These are phyloP conservation scores for Solanum chiquidenum DNA, from an alignment of 257 asterid genomes.

Conservation along the genomic window DNA sequence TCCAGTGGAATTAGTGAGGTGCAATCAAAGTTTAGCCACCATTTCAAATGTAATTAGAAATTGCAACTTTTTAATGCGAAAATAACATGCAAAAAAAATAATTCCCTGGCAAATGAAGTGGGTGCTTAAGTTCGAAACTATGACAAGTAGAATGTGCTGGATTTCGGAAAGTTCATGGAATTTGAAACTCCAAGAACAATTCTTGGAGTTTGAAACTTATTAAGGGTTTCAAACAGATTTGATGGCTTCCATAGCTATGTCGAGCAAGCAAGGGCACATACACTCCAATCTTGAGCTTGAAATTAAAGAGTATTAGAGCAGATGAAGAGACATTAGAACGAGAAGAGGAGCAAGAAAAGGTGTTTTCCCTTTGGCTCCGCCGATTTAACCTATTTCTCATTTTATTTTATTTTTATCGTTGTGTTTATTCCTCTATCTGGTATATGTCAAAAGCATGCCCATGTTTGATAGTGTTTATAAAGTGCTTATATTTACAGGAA, in stretches of 20 bases:
- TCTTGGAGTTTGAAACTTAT: not conserved
- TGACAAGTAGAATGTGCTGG: too few relatives aligned
- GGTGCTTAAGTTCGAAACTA: not conserved
- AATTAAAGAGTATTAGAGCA: constrained; percentile 24
- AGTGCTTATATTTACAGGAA: not conserved
- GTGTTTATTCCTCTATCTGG: not conserved
- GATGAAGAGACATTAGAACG: constrained; percentile 29
- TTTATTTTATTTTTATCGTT: not conserved
- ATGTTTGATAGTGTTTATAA: not conserved
- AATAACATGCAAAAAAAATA: not conserved
- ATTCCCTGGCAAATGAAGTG: not conserved
- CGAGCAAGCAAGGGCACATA: constrained; percentile 64
- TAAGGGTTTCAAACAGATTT: constrained; percentile 7
- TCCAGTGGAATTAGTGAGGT: too few relatives aligned
- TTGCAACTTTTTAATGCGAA: not conserved
- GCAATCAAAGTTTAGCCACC: not conserved
- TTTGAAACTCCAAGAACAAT: not conserved
- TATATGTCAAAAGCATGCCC: not conserved
- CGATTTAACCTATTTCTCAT: constrained; percentile 60
- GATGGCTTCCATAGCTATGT: constrained; percentile 78
- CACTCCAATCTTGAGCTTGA: constrained; percentile 56
- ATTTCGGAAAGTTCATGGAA: not conserved
- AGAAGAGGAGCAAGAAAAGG: constrained; percentile 68
- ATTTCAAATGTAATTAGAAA: not conserved
- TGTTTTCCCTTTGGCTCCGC: constrained; percentile 74